Evolutionary conservation across 2,329 filamentous ascomycete genomes (phyloP).

Genomic region (Aspergillus aculeatus): DNA sequence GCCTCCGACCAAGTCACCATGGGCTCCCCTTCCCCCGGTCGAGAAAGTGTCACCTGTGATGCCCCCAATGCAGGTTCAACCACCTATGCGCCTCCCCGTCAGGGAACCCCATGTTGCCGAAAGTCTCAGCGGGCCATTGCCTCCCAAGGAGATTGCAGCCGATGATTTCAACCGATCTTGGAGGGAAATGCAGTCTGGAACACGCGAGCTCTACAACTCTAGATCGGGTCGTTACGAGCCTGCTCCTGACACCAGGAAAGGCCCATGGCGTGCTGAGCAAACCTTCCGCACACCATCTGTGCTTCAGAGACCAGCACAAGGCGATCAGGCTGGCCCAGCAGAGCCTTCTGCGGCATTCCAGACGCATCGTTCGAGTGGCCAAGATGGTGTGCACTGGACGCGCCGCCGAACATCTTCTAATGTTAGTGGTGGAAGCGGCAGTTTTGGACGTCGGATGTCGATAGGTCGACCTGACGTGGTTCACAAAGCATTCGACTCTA

Average conservation of each 20-base stretch:
- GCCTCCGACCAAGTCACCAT: constrained; percentile 80
- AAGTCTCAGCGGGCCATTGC: constrained; percentile 50
- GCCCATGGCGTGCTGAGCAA: constrained; percentile 65
- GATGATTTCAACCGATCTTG: constrained; percentile 90
- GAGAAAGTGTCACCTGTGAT: constrained; percentile 75
- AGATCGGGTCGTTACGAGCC: constrained; percentile 91
- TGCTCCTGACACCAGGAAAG: constrained; percentile 71
- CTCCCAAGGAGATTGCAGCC: constrained; percentile 80
- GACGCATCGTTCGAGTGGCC: constrained; percentile 67
- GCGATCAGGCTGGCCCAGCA: constrained; percentile 64
- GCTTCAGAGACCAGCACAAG: constrained; percentile 68
- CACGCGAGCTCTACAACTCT: constrained; percentile 87
- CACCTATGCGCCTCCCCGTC: constrained; percentile 50
- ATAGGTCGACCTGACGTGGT: constrained; percentile 49
- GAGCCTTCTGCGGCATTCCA: constrained; percentile 88
- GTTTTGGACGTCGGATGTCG: constrained; percentile 64
- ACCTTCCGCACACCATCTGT: constrained; percentile 71
- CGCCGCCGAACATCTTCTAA: constrained; percentile 86
- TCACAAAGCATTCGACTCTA: constrained; percentile 38
- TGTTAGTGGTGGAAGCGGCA: constrained; percentile 80
- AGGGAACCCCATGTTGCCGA: constrained; percentile 60
- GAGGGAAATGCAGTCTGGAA: constrained; percentile 66
- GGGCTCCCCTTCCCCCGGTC: constrained; percentile 81
- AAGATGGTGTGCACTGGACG: constrained; percentile 62
- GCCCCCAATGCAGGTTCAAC: constrained; percentile 43